Conservation (phyloP, 306 rosid species). For the Vicia sativa region DNA sequence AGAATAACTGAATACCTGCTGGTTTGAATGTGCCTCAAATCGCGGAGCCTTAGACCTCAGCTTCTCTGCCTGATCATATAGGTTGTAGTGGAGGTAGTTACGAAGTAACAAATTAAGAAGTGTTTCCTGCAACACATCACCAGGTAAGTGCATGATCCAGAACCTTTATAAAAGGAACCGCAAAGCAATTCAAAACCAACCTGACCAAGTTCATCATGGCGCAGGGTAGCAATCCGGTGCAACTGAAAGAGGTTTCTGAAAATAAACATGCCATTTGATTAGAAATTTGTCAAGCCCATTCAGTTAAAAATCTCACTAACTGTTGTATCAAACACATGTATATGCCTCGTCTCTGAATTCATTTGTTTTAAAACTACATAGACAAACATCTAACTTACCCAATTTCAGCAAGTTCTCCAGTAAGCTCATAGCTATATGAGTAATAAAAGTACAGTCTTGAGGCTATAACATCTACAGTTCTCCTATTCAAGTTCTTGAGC, state of each 20-base stretch:
- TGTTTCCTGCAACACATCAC: conserved; percentile 74
- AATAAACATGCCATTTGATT: conserved; percentile 14
- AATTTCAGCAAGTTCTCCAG: conserved; percentile 49
- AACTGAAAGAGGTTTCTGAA: conserved; percentile 82
- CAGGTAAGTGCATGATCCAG: conserved; percentile 31
- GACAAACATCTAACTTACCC: conserved; percentile 61
- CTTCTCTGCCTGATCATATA: conserved; percentile 95
- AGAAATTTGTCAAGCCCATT: neutral
- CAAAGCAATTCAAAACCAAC: conserved; percentile 45
- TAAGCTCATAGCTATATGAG: conserved; percentile 80
- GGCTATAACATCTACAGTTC: conserved; percentile 92
- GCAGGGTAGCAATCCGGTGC: conserved; percentile 55
- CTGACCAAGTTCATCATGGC: conserved; percentile 99
- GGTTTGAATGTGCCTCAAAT: conserved; percentile 97
- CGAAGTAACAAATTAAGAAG: conserved; percentile 91
- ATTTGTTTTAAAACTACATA: neutral
- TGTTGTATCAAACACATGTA: neutral
- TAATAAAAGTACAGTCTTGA: conserved; percentile 91
- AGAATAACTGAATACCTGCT: conserved; percentile 63
- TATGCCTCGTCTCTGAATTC: neutral
- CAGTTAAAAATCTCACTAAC: neutral
- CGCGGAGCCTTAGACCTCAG: conserved; percentile 98
- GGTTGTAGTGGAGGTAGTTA: conserved; percentile 92
- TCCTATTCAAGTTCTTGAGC: conserved; percentile 77
- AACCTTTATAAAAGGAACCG: neutral